These are phyloP conservation scores for Emergomyces pasteurianus DNA, from an alignment of 2,329 filamentous ascomycete genomes.

Conservation along the genomic window DNA sequence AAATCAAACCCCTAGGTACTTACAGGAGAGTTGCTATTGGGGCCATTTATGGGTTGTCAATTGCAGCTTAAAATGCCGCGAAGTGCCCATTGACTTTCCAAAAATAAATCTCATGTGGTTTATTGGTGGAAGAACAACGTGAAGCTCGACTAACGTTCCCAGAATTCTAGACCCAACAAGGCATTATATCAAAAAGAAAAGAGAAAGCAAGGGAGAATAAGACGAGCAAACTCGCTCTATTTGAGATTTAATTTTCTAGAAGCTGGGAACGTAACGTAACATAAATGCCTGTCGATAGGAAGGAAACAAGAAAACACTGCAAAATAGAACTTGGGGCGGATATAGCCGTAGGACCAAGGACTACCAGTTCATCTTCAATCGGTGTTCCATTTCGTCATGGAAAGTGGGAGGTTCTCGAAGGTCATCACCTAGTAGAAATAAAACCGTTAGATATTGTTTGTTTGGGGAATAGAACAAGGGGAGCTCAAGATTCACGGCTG, in stretches of 20 bases:
- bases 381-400: slow-evolving; percentile 89
- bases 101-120: no score
- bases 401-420: slow-evolving; percentile 57
- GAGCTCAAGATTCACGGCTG: not conserved
- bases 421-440: slow-evolving; percentile 46
- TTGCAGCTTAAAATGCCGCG: no score
- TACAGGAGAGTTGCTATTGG: no score
- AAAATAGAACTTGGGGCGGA: not conserved
- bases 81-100: no score
- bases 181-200: not conserved
- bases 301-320: not conserved
- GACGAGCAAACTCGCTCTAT: not conserved
- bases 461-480: not conserved
- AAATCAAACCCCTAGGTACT: no score
- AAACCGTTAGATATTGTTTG: slow-evolving; percentile 2
- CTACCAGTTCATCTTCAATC: slow-evolving; percentile 59
- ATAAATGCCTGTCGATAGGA: not conserved
- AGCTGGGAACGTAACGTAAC: not conserved
- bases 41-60: no score
- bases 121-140: no score
- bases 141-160: no score
- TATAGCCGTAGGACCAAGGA: not conserved
- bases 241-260: not conserved
- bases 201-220: no score
- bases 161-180: not conserved